Conservation (phyloP, 345 rosid species). For the Populus nigra region DNA sequence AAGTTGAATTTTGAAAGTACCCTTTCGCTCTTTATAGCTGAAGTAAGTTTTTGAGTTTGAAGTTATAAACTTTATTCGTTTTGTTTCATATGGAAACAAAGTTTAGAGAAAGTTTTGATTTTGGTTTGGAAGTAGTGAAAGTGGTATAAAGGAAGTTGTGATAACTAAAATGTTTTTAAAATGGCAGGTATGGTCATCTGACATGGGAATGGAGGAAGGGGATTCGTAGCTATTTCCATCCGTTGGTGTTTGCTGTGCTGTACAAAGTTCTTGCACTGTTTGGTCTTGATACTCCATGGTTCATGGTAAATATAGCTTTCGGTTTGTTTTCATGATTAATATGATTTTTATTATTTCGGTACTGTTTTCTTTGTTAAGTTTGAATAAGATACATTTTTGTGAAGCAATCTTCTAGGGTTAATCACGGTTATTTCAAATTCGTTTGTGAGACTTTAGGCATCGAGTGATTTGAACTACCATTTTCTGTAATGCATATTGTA, state of each 20-base stretch:
- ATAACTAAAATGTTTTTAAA: slow-evolving; percentile 10
- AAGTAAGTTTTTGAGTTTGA: too few relatives aligned
- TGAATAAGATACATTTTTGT: background rate
- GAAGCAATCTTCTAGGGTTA: background rate
- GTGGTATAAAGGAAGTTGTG: background rate
- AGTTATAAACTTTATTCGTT: too few relatives aligned
- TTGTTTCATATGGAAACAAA: background rate
- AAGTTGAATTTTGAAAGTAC: too few relatives aligned
- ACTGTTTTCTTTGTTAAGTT: background rate
- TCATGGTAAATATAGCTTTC: slow-evolving; percentile 46
- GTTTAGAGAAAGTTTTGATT: background rate
- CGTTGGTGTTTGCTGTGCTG: slow-evolving; percentile 56
- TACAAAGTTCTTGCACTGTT: slow-evolving; percentile 62
- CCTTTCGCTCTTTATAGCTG: too few relatives aligned
- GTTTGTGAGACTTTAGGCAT: background rate
- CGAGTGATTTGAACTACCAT: background rate
- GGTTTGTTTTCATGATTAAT: background rate
- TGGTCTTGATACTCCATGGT: slow-evolving; percentile 36
- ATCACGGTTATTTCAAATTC: background rate
- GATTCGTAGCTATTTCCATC: slow-evolving; percentile 88
- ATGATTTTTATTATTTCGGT: background rate
- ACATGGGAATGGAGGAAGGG: slow-evolving; percentile 96
- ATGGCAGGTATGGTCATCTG: slow-evolving; percentile 77
- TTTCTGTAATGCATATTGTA: background rate
- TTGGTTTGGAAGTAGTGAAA: background rate